Percentiles rank a stretch among this genome's conserved stretches.
phyloP scores from a whole-genome alignment of 306 rosid species.

The Lupinus albus region DNA sequence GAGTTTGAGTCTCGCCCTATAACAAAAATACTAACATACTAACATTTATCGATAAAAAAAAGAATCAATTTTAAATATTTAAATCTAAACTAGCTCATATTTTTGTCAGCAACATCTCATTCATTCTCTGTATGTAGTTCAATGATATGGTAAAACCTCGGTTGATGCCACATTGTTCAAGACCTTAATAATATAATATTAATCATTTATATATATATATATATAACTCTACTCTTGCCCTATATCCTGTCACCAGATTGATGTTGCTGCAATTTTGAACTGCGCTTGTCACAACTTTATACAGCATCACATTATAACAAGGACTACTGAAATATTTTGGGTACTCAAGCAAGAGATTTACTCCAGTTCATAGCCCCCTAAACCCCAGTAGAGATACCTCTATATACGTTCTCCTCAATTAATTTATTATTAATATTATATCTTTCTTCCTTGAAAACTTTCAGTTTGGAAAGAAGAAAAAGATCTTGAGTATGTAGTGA shows the following conservation, averaged over 20 bases:
- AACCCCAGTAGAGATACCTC: constrained; percentile 28
- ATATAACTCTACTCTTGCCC: constrained; percentile 2
- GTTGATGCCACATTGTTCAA: neutral
- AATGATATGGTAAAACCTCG: neutral
- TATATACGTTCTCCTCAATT: neutral
- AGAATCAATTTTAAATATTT: constrained; percentile 11
- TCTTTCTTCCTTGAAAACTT: constrained; percentile 1
- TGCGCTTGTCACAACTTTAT: constrained; percentile 44
- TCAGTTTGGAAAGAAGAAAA: constrained; percentile 8
- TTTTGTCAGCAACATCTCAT: neutral
- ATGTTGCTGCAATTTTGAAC: constrained; percentile 35
- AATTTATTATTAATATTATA: constrained; percentile 1
- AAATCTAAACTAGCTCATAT: neutral
- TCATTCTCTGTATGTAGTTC: neutral
- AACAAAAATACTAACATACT: too few relatives aligned
- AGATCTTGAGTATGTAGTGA: neutral
- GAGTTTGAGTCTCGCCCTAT: too few relatives aligned
- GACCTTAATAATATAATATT: neutral
- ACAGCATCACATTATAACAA: constrained; percentile 40
- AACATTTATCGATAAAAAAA: too few relatives aligned
- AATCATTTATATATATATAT: too few relatives aligned
- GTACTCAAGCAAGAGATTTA: constrained; percentile 46
- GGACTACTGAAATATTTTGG: constrained; percentile 40
- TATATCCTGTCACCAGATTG: constrained; percentile 42
- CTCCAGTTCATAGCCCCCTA: constrained; percentile 36